Percentiles rank a stretch among this genome's conserved stretches.
Evolutionary conservation across 2,329 filamentous ascomycete species (phyloP).

Genomic region (Cryphonectria naterciae): DNA sequence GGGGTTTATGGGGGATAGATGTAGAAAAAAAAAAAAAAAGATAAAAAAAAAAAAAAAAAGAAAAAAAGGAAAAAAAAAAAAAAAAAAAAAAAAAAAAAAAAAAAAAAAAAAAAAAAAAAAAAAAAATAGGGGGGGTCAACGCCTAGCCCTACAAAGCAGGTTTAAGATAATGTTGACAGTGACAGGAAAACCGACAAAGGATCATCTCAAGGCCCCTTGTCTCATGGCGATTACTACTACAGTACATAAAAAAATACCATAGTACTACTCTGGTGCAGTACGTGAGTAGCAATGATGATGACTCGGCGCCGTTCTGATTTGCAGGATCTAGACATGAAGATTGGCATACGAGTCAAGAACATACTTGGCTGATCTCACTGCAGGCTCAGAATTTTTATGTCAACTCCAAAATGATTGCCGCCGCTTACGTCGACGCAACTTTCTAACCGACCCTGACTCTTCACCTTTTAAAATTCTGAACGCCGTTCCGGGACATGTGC

Average conservation of each 20-base stretch:
- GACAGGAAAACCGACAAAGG: background rate
- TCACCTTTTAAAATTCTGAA: background rate
- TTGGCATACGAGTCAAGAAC: background rate
- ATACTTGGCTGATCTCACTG: conserved; percentile 3
- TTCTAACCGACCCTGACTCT: background rate
- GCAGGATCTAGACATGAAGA: background rate
- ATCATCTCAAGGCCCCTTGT: background rate
- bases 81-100: too few species aligned
- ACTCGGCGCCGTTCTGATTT: background rate
- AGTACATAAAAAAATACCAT: background rate
- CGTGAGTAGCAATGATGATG: background rate
- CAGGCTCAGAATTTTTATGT: background rate
- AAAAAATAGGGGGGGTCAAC: background rate
- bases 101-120: background rate
- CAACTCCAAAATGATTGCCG: background rate
- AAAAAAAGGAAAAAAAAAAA: too few species aligned
- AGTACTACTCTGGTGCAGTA: background rate
- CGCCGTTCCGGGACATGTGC: background rate
- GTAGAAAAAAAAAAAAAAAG: too few species aligned
- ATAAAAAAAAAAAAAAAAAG: too few species aligned
- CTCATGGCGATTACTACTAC: background rate
- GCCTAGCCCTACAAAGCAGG: background rate
- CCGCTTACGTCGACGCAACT: conserved; percentile 4
- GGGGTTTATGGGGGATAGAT: too few species aligned
- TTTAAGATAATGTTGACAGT: background rate